A percentile compares a stretch with the other conserved stretches of the same genome.
Evolutionary conservation across 2,329 filamentous ascomycete species (phyloP).

Genomic region (Cadophora sp.): DNA sequence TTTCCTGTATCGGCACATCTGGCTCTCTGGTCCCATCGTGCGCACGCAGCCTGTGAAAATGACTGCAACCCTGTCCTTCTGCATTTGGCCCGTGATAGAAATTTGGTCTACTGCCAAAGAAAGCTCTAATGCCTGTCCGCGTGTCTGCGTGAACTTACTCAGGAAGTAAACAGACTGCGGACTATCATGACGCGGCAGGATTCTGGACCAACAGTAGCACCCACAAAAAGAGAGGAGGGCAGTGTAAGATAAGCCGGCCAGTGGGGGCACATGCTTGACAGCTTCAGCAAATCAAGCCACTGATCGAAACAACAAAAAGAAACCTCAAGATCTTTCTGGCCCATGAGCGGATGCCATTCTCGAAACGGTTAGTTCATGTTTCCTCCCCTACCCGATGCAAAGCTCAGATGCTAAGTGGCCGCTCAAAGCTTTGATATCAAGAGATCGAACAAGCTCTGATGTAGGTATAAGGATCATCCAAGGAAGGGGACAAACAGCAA

Average conservation of each 20-base stretch:
- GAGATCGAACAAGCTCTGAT: conserved; percentile 11
- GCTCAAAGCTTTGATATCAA: not conserved
- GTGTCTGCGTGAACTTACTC: not conserved
- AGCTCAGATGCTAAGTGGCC: not conserved
- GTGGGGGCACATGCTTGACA: not conserved
- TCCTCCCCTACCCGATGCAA: not conserved
- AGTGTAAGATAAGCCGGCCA: not conserved
- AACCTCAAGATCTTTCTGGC: not conserved
- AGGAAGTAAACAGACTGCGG: not conserved
- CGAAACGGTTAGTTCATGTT: not conserved
- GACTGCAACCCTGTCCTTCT: not conserved
- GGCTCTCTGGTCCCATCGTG: not conserved
- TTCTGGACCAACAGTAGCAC: not conserved
- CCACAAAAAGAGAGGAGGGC: not conserved
- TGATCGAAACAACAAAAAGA: not conserved
- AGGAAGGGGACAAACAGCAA: conserved; percentile 12
- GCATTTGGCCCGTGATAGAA: not conserved
- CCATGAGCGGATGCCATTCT: not conserved
- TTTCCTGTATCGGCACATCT: not conserved
- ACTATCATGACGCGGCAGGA: not conserved
- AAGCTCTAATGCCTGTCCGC: not conserved
- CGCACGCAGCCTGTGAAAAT: not conserved
- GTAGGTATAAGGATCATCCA: conserved; percentile 26
- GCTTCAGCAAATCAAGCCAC: not conserved
- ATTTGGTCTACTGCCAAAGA: not conserved